Evolutionary conservation across 495 filamentous ascomycete species (phyloP), one percentile per base, ranked within the genome.

Genomic region (Diplogelasinospora grovesii): DNA sequence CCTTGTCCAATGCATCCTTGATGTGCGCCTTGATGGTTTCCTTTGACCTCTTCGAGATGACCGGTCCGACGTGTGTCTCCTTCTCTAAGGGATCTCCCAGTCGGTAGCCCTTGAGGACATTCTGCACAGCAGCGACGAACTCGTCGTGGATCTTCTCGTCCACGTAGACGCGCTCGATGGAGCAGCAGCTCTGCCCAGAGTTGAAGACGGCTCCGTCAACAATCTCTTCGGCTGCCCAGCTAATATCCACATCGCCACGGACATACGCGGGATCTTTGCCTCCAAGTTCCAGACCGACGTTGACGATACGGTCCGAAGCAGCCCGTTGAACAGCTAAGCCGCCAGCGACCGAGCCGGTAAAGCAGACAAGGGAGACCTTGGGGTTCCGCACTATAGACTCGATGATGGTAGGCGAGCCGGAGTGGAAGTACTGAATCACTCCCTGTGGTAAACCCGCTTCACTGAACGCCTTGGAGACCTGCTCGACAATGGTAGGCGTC

Each of bases 201-300:
- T 96, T 98, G 71, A 96, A 98, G 26, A 98, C 69, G 3, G 89
- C 87, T 3, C 90, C 88, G 52, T 95, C 89, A 21, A 95, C 85
- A 43, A 95, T 86, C 61, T 94, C 86, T 52, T 85, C 86, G 1
- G 89, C 89, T 1, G 83, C 89, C 89, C 88, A 95, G 21, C 76
- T 74, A 15, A 93, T 61, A 55, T 95, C 86, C 1, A 95, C 86
- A 58, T 96, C 90, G 9, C 70, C 75, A 37, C 89, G 74, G 13
- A 96, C 73, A 50, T 95, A 95, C 7, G 89, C 89, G 2, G 89
- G 86, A 57, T 95, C 90, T 47, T 96, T 96, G 26, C 89, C 89
- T 22, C 89, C 89, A 7, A 95, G 78, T 50, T 96, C 89, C 2
- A 96, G 74, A 2, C 85, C 83, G 18, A 96, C 84, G 24, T 85